Evolutionary conservation across 257 asterid species (phyloP).

Genomic region (Scutellaria minor): DNA sequence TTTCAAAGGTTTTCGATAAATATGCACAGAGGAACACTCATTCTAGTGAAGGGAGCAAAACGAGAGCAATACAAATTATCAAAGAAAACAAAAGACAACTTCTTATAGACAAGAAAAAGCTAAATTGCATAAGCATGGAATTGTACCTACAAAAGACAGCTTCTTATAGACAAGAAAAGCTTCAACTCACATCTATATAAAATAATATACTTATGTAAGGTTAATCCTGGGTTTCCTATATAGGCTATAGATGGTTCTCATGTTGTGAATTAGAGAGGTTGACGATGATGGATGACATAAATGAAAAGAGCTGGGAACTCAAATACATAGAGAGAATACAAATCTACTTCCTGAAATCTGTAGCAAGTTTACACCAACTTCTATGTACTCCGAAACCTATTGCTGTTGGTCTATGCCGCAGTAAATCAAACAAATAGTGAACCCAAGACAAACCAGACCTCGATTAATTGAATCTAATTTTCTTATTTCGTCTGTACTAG

Average conservation of each 20-base stretch:
- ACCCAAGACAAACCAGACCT: background rate
- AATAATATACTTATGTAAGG: too few species aligned
- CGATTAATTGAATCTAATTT: background rate
- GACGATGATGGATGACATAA: background rate
- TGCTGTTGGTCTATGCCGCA: background rate
- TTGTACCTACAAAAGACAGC: background rate
- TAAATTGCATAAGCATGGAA: slow-evolving; percentile 7
- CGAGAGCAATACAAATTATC: background rate
- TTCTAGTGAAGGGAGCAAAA: too few species aligned
- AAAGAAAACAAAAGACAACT: background rate
- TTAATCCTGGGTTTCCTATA: too few species aligned
- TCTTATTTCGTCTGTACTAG: background rate
- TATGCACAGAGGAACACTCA: too few species aligned
- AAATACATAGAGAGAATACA: too few species aligned
- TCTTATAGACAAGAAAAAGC: background rate
- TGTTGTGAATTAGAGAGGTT: background rate
- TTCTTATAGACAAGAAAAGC: background rate
- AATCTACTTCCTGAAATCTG: background rate
- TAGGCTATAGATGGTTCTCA: background rate
- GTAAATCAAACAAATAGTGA: background rate
- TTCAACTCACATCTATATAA: too few species aligned
- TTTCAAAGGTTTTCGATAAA: background rate
- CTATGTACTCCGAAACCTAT: background rate
- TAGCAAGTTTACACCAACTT: background rate
- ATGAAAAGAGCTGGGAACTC: background rate